Evolutionary conservation across 148 eudicot genomes (phyloP), one percentile per base, ranked within the genome.

Genomic region (Cornus kousa): DNA sequence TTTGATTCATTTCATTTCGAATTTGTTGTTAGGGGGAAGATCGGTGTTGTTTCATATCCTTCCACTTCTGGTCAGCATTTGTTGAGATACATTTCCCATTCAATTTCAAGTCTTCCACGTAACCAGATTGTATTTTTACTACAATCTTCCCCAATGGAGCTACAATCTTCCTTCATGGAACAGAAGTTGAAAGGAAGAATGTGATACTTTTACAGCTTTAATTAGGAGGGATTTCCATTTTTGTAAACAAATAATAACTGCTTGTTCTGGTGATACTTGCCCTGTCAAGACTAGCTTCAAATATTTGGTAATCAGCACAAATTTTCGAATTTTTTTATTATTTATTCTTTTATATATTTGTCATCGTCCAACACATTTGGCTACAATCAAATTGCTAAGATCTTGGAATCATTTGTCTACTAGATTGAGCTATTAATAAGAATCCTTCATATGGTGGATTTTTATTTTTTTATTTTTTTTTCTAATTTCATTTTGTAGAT

Each of bases 11-110:
- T 31, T 48, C 55, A 68, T 43, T 62, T 62, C 62, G 37, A 43
- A 75, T 76, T 74, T 46, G 71, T 71, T 73, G 5, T 50, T n/a
- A 35, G 72, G 66, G 35, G 5, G 40, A 76, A 9, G 66, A 67
- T 65, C 12, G 28, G 20, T 14, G 12, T 32, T 70, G 35, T 70
- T 75, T 40, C 24, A 19, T 32, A 17, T 7, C 68, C 24, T 74
- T 67, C 71, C 8, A 9, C 53, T 43, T 23, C 12, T 76, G 37
- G 40, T 13, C 55, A 22, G 31, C 22, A 35, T 74, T 37, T 39
- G 16, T 55, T 0, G 39, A 74, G 60, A 76, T 24, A 35, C 50
- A 1, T 13, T 67, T 55, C 12, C 40, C 65, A 43, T 62, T 75
- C 57, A 75, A 66, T 66, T 48, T 76, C 46, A 70, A 60, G 17